phyloP scores from a whole-genome alignment of 345 rosid genomes.

The Turritis glabra region DNA sequence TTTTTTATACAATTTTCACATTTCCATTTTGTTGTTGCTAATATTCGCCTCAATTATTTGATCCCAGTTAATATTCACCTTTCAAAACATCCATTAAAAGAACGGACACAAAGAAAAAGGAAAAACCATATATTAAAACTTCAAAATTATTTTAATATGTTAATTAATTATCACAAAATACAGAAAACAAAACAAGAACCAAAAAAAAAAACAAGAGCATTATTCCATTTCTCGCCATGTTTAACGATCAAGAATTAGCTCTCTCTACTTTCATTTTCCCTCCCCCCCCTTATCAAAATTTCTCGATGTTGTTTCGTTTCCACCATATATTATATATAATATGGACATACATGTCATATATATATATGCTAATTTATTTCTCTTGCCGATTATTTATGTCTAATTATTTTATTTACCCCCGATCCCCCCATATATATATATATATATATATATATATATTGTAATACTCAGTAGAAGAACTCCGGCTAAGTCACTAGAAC shows the following conservation, averaged over 20 bases:
- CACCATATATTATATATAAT: slow-evolving; percentile 19
- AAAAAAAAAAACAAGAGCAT: slow-evolving; percentile 4
- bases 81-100: slow-evolving; percentile 25
- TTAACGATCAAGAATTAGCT: slow-evolving; percentile 34
- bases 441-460: too few species aligned
- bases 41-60: slow-evolving; percentile 33
- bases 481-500: slow-evolving; percentile 67
- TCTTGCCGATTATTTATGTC: slow-evolving; percentile 3
- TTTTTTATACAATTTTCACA: background rate
- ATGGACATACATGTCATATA: slow-evolving; percentile 23
- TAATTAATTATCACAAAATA: slow-evolving; percentile 12
- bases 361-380: slow-evolving; percentile 27
- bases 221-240: slow-evolving; percentile 24
- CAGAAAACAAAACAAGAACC: background rate
- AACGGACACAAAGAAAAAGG: slow-evolving; percentile 18
- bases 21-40: slow-evolving; percentile 5
- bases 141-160: slow-evolving; percentile 20
- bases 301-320: slow-evolving; percentile 25
- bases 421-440: slow-evolving; percentile 16
- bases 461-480: slow-evolving; percentile 5
- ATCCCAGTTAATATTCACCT: slow-evolving; percentile 20
- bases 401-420: slow-evolving; percentile 34
- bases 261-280: slow-evolving; percentile 15
- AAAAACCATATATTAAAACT: background rate
- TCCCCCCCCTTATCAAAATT: slow-evolving; percentile 33